Evolutionary conservation across 371 early-diverging fungal genomes (phyloP).

Genomic region (Mortierella sp.): DNA sequence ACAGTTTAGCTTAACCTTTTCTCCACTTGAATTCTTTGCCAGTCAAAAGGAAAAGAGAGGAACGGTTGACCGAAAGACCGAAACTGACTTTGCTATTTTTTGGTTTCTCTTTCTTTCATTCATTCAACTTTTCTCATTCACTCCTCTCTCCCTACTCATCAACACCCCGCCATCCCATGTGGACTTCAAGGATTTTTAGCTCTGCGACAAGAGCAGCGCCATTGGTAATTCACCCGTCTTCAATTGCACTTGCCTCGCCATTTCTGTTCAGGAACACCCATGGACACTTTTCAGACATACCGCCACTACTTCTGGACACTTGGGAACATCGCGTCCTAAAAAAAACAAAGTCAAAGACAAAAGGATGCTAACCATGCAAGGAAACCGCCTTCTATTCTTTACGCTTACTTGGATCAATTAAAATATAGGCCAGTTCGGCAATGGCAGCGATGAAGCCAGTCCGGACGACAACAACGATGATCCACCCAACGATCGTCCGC

Average conservation of each 20-base stretch:
- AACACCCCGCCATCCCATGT: constrained; percentile 23
- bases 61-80: not conserved
- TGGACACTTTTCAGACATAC: not conserved
- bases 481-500: constrained; percentile 26
- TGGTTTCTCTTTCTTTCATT: not conserved
- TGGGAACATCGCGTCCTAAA: not conserved
- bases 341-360: not conserved
- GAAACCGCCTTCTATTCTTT: not conserved
- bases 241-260: not conserved
- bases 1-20: not conserved
- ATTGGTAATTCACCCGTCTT: constrained; percentile 18
- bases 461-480: constrained; percentile 19
- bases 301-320: not conserved
- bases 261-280: not conserved
- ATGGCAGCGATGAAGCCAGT: constrained; percentile 17
- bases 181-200: constrained; percentile 39
- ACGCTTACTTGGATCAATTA: not conserved
- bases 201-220: constrained; percentile 27
- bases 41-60: not conserved
- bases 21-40: not conserved
- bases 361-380: not conserved
- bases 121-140: constrained; percentile 9
- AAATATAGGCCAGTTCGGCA: constrained; percentile 9
- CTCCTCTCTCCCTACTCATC: constrained; percentile 5
- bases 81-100: not conserved